Base-by-base conservation (phyloP, 768 basidiomycete species). In the Agaricus blazei region DNA sequence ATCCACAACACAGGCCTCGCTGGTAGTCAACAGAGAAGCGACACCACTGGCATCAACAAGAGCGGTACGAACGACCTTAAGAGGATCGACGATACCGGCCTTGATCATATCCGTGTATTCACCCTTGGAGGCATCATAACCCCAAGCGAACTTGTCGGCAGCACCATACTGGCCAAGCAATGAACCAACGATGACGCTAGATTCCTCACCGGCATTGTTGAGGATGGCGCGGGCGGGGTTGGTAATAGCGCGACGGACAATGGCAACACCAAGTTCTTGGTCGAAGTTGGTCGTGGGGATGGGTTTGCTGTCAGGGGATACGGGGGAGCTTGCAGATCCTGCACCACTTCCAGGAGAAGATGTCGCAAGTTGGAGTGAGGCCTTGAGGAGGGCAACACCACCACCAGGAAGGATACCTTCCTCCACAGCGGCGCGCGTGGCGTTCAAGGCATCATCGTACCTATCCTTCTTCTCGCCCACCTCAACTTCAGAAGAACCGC, bases 391-490 rank as follows among this genome's bases (percentile, higher is more conserved):
- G 27, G 96, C 95, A 31, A 92, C 86, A 69, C 95, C 95, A 65
- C 96, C 96, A 43, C 96, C 96, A 51, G 96, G 96, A 34, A 98
- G 87, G 65, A 98, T 97, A 67, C 96, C 96, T 71, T 99, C 95
- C 74, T 98, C 96, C 29, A 98, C 96, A 44, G 96, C 94, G 26
- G 96, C 96, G 40, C 96, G 88, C 3, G 96, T 98, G n/a, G 95
- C 94, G 70, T 97, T 97, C 46, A 98, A 80, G 1, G 95, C 95
- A 67, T 96, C 93, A 62, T 98, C 95, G 66, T 97, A 98, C 37
- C 95, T 82, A 69, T 98, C 96, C 84, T 98, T 97, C 91, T 98
- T 98, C 82, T 98, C 96, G 6, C 95, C 81, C 58, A 98, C 96
- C 74, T 98, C 96, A 50, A 98, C 96, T 71, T 98, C 96, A 51